phyloP scores from a whole-genome alignment of 495 filamentous ascomycete species.

The Pyronema domesticum region DNA sequence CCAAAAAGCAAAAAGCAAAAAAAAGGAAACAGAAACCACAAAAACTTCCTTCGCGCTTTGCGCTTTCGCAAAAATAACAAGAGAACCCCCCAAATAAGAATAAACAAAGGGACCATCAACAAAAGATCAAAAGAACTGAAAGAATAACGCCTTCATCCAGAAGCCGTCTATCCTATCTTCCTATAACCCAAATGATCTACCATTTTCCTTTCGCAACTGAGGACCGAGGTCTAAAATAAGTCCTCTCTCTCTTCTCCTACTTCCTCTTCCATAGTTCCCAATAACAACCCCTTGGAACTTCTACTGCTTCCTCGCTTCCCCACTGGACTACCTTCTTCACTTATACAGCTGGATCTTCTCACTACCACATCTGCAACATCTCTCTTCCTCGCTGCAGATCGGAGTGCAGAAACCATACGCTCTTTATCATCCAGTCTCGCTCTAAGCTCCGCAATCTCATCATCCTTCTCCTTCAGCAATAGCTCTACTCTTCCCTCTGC shows the following conservation, averaged over 20 bases:
- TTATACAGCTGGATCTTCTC: not conserved
- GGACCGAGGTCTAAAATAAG: not conserved
- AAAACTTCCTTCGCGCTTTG: too few relatives aligned
- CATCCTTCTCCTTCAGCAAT: constrained; percentile 72
- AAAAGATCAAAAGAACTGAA: not conserved
- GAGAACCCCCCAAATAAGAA: not conserved
- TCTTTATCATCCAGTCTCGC: constrained; percentile 90
- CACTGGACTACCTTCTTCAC: not conserved
- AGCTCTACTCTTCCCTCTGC: constrained; percentile 50
- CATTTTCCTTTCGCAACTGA: not conserved
- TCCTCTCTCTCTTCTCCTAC: not conserved
- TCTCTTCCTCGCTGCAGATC: constrained; percentile 70
- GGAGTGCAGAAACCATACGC: constrained; percentile 72
- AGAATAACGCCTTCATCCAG: constrained; percentile 3
- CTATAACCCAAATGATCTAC: not conserved
- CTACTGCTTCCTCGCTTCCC: not conserved
- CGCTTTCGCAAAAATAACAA: not conserved
- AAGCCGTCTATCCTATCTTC: not conserved
- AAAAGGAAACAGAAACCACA: not conserved
- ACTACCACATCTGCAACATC: constrained; percentile 29
- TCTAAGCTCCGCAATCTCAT: constrained; percentile 78
- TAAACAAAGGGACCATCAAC: not conserved
- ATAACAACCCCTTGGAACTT: not conserved
- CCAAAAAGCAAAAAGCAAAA: not conserved
- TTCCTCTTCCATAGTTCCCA: not conserved